Evolutionary conservation across 129 eudicot genomes (phyloP).

Genomic region (Tagetes patula): DNA sequence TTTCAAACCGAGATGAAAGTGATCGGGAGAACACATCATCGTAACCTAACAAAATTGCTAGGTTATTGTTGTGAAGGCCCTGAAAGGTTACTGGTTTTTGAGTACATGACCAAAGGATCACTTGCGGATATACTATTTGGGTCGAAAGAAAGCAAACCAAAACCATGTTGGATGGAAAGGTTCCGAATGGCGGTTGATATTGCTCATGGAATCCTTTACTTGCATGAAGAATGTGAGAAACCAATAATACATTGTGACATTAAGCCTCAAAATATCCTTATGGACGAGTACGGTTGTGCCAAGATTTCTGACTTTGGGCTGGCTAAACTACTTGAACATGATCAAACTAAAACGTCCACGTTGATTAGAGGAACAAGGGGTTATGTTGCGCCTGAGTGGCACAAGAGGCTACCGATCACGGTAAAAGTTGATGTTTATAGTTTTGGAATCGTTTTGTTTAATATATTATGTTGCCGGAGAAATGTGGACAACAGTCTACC

Average conservation of each 20-base stretch:
- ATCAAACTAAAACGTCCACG: slow-evolving; percentile 28
- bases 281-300: slow-evolving; percentile 33
- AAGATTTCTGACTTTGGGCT: slow-evolving; percentile 36
- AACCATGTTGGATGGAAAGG: slow-evolving; percentile 30
- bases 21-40: slow-evolving; percentile 48
- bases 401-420: slow-evolving; percentile 23
- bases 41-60: slow-evolving; percentile 36
- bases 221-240: slow-evolving; percentile 42
- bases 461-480: slow-evolving; percentile 27
- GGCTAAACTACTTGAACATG: slow-evolving; percentile 32
- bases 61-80: slow-evolving; percentile 48
- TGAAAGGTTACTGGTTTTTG: slow-evolving; percentile 37
- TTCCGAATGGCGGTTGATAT: slow-evolving; percentile 27
- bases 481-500: slow-evolving; percentile 24
- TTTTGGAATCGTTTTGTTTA: slow-evolving; percentile 31
- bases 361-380: slow-evolving; percentile 32
- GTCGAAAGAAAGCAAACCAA: slow-evolving; percentile 15
- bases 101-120: slow-evolving; percentile 52
- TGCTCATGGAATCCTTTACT: slow-evolving; percentile 30
- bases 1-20: slow-evolving; percentile 45
- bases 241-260: slow-evolving; percentile 45
- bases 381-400: slow-evolving; percentile 37
- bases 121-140: slow-evolving; percentile 39
- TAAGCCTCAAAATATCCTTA: slow-evolving; percentile 45
- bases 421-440: slow-evolving; percentile 38